Percentiles rank a stretch among this genome's conserved stretches.
Evolutionary conservation across 371 early-diverging fungal genomes (phyloP).

Genomic region (Synchytrium microbalum): DNA sequence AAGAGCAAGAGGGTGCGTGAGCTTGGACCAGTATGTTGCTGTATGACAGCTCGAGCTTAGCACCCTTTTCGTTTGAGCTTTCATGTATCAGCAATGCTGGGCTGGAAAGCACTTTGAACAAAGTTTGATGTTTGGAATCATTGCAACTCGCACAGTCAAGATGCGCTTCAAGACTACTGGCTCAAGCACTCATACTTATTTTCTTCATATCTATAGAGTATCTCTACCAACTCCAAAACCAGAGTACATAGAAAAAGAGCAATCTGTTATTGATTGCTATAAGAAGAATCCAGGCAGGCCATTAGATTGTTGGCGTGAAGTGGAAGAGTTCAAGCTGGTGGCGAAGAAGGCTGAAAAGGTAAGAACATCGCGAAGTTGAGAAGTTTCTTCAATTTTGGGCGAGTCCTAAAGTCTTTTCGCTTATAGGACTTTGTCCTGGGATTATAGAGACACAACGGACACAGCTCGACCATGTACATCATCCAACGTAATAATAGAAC

Average conservation of each 20-base stretch:
- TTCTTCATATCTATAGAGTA: conserved; percentile 10
- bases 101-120: background rate
- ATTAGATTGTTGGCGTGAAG: conserved; percentile 63
- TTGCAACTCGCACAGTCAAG: background rate
- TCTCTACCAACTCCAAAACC: conserved; percentile 10
- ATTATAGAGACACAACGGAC: too few species aligned
- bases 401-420: too few species aligned
- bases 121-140: background rate
- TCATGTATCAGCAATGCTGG: background rate
- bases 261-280: conserved; percentile 26
- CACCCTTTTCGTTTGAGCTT: too few species aligned
- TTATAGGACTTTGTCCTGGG: too few species aligned
- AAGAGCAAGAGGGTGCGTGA: conserved; percentile 21
- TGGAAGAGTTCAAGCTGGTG: conserved; percentile 51
- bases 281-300: conserved; percentile 41
- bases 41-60: too few species aligned
- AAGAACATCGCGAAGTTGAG: too few species aligned
- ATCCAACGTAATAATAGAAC: too few species aligned
- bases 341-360: conserved; percentile 49
- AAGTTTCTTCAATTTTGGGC: too few species aligned
- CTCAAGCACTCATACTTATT: background rate
- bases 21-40: too few species aligned
- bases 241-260: conserved; percentile 14
- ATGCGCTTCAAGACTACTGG: background rate
- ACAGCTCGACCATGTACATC: too few species aligned